phyloP scores from a whole-genome alignment of 192 early-diverging fungal genomes.

The Lobosporangium transversale region DNA sequence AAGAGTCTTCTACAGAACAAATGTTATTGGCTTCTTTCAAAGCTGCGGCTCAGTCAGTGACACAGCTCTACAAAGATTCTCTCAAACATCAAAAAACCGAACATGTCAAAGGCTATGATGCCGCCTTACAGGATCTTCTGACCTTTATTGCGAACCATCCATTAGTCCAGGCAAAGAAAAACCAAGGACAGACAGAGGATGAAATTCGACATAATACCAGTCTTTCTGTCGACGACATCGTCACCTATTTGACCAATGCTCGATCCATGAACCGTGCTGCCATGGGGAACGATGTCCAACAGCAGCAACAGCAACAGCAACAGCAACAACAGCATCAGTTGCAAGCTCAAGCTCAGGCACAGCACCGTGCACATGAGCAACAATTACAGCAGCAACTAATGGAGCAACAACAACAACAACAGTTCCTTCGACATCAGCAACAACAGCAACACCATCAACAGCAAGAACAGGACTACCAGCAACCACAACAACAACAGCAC shows the following conservation, averaged over 20 bases:
- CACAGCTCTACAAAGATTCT: slow-evolving; percentile 65
- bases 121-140: slow-evolving; percentile 61
- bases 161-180: slow-evolving; percentile 34
- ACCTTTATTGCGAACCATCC: slow-evolving; percentile 60
- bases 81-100: slow-evolving; percentile 60
- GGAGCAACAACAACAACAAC: slow-evolving; percentile 19
- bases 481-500: slow-evolving; percentile 25
- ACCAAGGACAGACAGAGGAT: slow-evolving; percentile 36
- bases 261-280: slow-evolving; percentile 37
- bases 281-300: slow-evolving; percentile 20
- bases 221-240: slow-evolving; percentile 38
- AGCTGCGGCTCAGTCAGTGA: slow-evolving; percentile 61
- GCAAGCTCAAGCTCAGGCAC: slow-evolving; percentile 21
- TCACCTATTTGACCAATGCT: slow-evolving; percentile 33
- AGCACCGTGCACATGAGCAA: slow-evolving; percentile 19
- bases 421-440: slow-evolving; percentile 18
- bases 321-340: slow-evolving; percentile 27
- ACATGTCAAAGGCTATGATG: slow-evolving; percentile 62
- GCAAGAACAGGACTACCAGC: slow-evolving; percentile 15
- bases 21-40: slow-evolving; percentile 63
- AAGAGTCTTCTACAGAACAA: slow-evolving; percentile 56
- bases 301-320: slow-evolving; percentile 28
- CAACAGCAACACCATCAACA: slow-evolving; percentile 18
- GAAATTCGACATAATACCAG: slow-evolving; percentile 42
- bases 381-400: slow-evolving; percentile 23